Conservation (phyloP, 2,329 filamentous ascomycete species). For the Stachybotrys elegans region DNA sequence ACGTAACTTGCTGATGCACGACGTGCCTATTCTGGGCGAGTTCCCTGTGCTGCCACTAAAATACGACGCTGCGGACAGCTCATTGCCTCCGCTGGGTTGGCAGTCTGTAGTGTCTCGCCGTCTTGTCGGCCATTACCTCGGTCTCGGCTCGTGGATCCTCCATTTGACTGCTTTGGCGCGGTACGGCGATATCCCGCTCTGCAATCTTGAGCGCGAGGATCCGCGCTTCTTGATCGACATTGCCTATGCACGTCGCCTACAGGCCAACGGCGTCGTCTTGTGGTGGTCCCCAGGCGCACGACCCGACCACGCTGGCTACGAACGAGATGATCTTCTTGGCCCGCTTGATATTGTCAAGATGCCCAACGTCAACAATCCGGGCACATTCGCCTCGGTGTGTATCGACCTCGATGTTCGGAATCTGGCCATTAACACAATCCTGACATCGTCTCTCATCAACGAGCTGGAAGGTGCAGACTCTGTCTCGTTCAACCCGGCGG, state of each 20-base stretch:
- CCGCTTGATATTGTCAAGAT: slow-evolving; percentile 83
- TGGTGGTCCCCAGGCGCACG: slow-evolving; percentile 91
- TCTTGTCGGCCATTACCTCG: slow-evolving; percentile 83
- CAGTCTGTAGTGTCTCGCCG: slow-evolving; percentile 83
- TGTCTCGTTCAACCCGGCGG: slow-evolving; percentile 66
- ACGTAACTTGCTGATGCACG: slow-evolving; percentile 72
- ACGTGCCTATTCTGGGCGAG: slow-evolving; percentile 77
- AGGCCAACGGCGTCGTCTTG: slow-evolving; percentile 86
- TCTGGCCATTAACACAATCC: slow-evolving; percentile 92
- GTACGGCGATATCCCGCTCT: slow-evolving; percentile 91
- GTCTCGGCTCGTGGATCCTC: slow-evolving; percentile 85
- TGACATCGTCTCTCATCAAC: slow-evolving; percentile 94
- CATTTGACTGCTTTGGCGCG: slow-evolving; percentile 83
- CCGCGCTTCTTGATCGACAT: slow-evolving; percentile 94
- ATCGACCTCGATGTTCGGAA: slow-evolving; percentile 94
- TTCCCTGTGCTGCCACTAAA: slow-evolving; percentile 79
- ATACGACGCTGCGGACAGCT: slow-evolving; percentile 77
- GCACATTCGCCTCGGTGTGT: slow-evolving; percentile 92
- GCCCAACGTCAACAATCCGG: slow-evolving; percentile 88
- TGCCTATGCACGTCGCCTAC: slow-evolving; percentile 83
- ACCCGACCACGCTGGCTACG: slow-evolving; percentile 93
- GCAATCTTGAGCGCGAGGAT: slow-evolving; percentile 92
- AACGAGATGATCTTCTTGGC: slow-evolving; percentile 82
- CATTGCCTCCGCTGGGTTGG: slow-evolving; percentile 89
- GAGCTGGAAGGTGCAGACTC: slow-evolving; percentile 89